A percentile compares a stretch with the other conserved stretches of the same genome.
These are phyloP conservation scores for Pleurotus platypus DNA, from an alignment of 768 basidiomycete species.

Conservation along the genomic window DNA sequence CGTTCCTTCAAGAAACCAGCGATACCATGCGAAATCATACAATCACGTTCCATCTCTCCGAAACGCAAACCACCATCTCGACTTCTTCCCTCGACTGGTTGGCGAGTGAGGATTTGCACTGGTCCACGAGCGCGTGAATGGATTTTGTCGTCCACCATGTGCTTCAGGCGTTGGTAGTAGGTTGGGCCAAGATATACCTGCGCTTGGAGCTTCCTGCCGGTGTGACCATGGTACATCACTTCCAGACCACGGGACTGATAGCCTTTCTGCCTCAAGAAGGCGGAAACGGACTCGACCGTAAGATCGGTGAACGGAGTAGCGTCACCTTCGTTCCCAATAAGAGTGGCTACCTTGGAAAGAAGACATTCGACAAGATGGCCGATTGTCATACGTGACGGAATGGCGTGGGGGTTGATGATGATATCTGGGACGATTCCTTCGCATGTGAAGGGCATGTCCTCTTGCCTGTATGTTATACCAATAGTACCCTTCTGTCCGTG, in stretches of 20 bases:
- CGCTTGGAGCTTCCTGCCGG: slow-evolving; percentile 95
- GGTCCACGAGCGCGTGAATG: slow-evolving; percentile 97
- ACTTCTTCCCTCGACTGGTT: slow-evolving; percentile 98
- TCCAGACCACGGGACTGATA: slow-evolving; percentile 98
- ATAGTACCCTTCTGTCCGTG: slow-evolving; percentile 99
- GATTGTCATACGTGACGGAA: slow-evolving; percentile 99
- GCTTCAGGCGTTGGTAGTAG: slow-evolving; percentile 97
- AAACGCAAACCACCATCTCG: slow-evolving; percentile 98
- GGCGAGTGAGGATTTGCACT: slow-evolving; percentile 94
- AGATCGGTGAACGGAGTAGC: slow-evolving; percentile 98
- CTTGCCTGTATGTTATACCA: slow-evolving; percentile 98
- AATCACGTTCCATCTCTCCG: slow-evolving; percentile 99
- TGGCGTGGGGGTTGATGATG: slow-evolving; percentile 98
- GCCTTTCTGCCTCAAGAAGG: slow-evolving; percentile 79
- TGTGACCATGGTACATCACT: slow-evolving; percentile 98
- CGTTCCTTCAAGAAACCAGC: slow-evolving; percentile 98
- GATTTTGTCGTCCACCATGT: slow-evolving; percentile 99
- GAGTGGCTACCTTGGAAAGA: slow-evolving; percentile 91
- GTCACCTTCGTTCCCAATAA: slow-evolving; percentile 96
- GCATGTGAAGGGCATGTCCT: slow-evolving; percentile 99
- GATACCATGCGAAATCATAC: slow-evolving; percentile 99
- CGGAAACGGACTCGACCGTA: slow-evolving; percentile 98
- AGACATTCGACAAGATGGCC: slow-evolving; percentile 99
- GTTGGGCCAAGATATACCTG: slow-evolving; percentile 98
- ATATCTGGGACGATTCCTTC: slow-evolving; percentile 97